Evolutionary conservation across 2,329 filamentous ascomycete genomes (phyloP).

Genomic region (Trichophyton equinum): DNA sequence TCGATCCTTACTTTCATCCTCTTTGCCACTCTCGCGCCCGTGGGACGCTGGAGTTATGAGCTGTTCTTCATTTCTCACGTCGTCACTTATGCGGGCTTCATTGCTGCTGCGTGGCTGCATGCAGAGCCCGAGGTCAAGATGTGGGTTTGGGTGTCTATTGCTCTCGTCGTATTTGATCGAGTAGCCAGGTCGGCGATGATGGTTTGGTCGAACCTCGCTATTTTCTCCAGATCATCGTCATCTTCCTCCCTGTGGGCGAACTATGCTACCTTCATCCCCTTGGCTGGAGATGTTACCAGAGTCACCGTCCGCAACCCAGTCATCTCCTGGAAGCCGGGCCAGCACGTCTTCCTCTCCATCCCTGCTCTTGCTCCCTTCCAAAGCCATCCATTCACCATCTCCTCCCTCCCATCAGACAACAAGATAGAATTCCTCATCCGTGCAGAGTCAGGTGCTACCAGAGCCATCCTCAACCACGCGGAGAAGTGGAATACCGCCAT

Average conservation of each 20-base stretch:
- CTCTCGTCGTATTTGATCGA: constrained; percentile 36
- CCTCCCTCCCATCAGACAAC: constrained; percentile 43
- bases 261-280: constrained; percentile 35
- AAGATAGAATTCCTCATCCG: constrained; percentile 47
- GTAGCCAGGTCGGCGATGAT: constrained; percentile 26
- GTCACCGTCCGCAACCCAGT: constrained; percentile 45
- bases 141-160: constrained; percentile 38
- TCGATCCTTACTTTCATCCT: constrained; percentile 41
- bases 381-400: constrained; percentile 53
- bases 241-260: constrained; percentile 26
- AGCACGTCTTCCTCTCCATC: constrained; percentile 50
- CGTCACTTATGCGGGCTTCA: constrained; percentile 38
- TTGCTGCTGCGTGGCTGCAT: constrained; percentile 39
- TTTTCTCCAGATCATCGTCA: constrained; percentile 23
- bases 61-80: constrained; percentile 44
- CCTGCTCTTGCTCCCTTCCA: constrained; percentile 46
- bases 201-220: constrained; percentile 30
- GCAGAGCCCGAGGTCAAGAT: constrained; percentile 31
- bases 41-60: constrained; percentile 41
- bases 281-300: constrained; percentile 44
- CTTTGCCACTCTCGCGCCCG: constrained; percentile 38
- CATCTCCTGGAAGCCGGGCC: constrained; percentile 48
- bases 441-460: constrained; percentile 42
- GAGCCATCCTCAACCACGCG: constrained; percentile 39
- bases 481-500: constrained; percentile 26